Base-by-base conservation (phyloP, 192 early-diverging fungal species). In the Mortierella claussenii region DNA sequence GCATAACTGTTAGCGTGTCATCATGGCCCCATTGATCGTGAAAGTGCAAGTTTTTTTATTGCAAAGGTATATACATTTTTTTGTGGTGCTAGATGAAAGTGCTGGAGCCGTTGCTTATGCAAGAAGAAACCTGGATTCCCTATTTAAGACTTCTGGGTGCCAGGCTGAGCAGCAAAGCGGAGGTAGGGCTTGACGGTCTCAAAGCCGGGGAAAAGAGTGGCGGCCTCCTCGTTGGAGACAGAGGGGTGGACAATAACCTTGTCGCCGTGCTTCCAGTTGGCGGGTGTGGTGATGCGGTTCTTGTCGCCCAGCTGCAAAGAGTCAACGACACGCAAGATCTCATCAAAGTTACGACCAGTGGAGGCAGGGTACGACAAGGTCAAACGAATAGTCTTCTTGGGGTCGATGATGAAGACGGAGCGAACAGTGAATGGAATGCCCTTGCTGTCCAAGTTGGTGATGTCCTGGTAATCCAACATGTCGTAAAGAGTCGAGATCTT, bases 361-460 rank as follows among this genome's bases (percentile, higher is more conserved):
- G 92, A 94, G 37, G 96, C 96, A 30, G 96, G 96, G 78, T 99
- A 99, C 13, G 96, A 93, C 31, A 99, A 85, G 23, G 89, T 94
- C 32, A 95, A 78, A 30, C 97, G 91, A 78, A 99, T 94, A 32
- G 78, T 86, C 89, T 97, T 95, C 63, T 89, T 85, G 42, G 96
- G 93, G 80, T 97, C 97, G 37, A 99, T 89, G 65, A 99, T 86
- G 83, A 99, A 99, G 28, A 99, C 96, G 28, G 92, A 92, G 55
- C 97, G 92, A 55, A 99, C 94, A 37, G 96, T 99, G 78, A 96
- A 92, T 6, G 96, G 96, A 67, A 99, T 88, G 55, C 97, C 97
- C 66, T 87, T 87, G 65, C 70, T 79, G 69, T 94, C 93, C 33
- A 96, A 86, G 80, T 99, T 97, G 64, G 95, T 92, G 24, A 90